A percentile compares a stretch with the other conserved stretches of the same genome.
Evolutionary conservation across 495 filamentous ascomycete genomes (phyloP).

Genomic region (Trichoderma gamsii): DNA sequence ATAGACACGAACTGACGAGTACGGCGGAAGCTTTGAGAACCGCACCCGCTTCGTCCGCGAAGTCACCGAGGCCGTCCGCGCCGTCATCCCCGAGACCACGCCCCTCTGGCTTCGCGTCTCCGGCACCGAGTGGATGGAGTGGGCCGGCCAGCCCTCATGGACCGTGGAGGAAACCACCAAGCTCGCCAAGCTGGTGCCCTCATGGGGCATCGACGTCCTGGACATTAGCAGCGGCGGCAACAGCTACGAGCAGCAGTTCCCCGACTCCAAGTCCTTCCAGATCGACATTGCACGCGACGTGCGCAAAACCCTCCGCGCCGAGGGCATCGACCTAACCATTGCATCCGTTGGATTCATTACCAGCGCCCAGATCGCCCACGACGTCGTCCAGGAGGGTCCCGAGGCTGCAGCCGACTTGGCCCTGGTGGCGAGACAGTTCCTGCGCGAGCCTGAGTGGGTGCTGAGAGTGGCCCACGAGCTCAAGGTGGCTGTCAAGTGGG

Average conservation of each 20-base stretch:
- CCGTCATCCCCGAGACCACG: slow-evolving; percentile 51
- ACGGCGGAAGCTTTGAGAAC: slow-evolving; percentile 55
- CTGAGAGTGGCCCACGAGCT: slow-evolving; percentile 53
- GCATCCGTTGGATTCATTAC: slow-evolving; percentile 72
- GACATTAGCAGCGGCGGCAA: slow-evolving; percentile 71
- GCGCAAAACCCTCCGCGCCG: slow-evolving; percentile 48
- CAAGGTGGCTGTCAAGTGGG: slow-evolving; percentile 50
- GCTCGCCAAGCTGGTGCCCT: slow-evolving; percentile 59
- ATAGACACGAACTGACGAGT: slow-evolving; percentile 44
- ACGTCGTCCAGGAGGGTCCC: slow-evolving; percentile 48
- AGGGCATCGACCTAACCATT: slow-evolving; percentile 52
- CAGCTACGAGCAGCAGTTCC: slow-evolving; percentile 53
- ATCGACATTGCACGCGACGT: slow-evolving; percentile 55
- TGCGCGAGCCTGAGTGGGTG: slow-evolving; percentile 64
- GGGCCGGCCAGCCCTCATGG: slow-evolving; percentile 52
- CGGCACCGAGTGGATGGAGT: slow-evolving; percentile 67
- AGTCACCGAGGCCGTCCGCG: slow-evolving; percentile 40
- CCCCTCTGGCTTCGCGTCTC: slow-evolving; percentile 66
- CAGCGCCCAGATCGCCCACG: slow-evolving; percentile 52
- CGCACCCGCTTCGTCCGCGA: slow-evolving; percentile 45
- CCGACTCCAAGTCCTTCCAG: slow-evolving; percentile 54
- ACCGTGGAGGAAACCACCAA: slow-evolving; percentile 53
- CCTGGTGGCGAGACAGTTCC: slow-evolving; percentile 57
- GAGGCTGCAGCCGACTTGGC: slow-evolving; percentile 55
- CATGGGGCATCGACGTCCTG: slow-evolving; percentile 63